These are phyloP conservation scores for Geotrichum carabidarum DNA, from an alignment of 1,139 yeast genomes.

Conservation along the genomic window DNA sequence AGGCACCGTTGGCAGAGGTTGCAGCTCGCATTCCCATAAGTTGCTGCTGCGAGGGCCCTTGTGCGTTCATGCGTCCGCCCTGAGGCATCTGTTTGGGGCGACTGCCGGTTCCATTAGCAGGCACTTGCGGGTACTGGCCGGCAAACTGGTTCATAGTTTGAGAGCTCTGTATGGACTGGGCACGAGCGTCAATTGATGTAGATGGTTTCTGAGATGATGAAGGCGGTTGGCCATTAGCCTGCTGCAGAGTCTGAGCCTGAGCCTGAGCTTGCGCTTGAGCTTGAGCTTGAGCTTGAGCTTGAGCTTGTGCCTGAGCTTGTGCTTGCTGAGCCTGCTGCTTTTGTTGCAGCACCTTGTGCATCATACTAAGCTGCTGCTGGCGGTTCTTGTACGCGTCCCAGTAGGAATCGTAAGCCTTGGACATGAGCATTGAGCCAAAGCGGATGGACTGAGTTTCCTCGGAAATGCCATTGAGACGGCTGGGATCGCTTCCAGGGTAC, in stretches of 20 bases:
- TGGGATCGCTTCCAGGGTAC: slow-evolving; percentile 58
- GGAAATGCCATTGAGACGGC: slow-evolving; percentile 72
- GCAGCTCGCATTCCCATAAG: neutral
- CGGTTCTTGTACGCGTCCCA: slow-evolving; percentile 49
- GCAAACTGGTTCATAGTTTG: too few species aligned
- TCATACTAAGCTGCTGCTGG: slow-evolving; percentile 41
- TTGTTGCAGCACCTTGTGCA: slow-evolving; percentile 35
- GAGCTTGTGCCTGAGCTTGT: slow-evolving; percentile 30
- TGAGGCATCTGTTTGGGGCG: slow-evolving; percentile 7
- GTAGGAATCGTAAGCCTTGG: slow-evolving; percentile 73
- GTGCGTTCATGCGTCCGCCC: slow-evolving; percentile 22
- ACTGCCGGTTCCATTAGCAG: too few species aligned
- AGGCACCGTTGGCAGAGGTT: too few species aligned
- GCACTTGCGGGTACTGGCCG: too few species aligned
- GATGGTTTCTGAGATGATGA: neutral
- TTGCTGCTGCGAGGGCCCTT: slow-evolving; percentile 16
- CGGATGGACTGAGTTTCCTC: slow-evolving; percentile 85
- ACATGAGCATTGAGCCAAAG: slow-evolving; percentile 84
- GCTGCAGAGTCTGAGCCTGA: slow-evolving; percentile 18
- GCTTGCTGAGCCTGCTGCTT: slow-evolving; percentile 28
- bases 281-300: slow-evolving; percentile 24
- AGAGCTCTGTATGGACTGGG: neutral
- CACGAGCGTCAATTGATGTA: neutral
- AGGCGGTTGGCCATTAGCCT: slow-evolving; percentile 21
- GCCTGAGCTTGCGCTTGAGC: slow-evolving; percentile 28